Conservation (phyloP, 495 filamentous ascomycete genomes). For the Podospora bellae-mahoneyi region DNA sequence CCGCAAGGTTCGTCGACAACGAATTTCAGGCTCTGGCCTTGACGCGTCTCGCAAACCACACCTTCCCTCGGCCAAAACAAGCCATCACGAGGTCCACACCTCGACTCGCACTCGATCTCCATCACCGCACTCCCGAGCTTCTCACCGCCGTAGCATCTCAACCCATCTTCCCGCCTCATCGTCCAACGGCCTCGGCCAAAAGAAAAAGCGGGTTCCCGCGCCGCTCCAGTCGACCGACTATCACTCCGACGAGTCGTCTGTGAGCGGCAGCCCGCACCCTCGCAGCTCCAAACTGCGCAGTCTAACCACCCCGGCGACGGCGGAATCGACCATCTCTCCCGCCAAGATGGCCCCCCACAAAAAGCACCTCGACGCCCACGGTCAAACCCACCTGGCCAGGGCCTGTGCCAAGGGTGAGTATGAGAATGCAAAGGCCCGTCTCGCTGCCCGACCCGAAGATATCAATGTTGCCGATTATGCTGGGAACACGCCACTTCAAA, state of each 20-base stretch:
- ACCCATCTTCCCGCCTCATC: constrained; percentile 53
- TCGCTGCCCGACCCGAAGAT: constrained; percentile 76
- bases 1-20: constrained; percentile 48
- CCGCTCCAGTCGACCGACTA: constrained; percentile 62
- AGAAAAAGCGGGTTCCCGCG: constrained; percentile 54
- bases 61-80: constrained; percentile 25
- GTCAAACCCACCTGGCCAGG: constrained; percentile 77
- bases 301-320: constrained; percentile 55
- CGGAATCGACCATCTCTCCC: constrained; percentile 58
- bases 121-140: constrained; percentile 55
- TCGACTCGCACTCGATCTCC: constrained; percentile 55
- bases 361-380: constrained; percentile 80
- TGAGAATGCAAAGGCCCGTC: constrained; percentile 62
- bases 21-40: constrained; percentile 42
- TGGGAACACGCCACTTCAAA: constrained; percentile 89
- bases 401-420: constrained; percentile 76
- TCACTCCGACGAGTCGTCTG: constrained; percentile 70
- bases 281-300: constrained; percentile 63
- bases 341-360: constrained; percentile 67
- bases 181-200: constrained; percentile 51
- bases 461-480: constrained; percentile 88
- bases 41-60: constrained; percentile 35
- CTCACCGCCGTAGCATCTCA: constrained; percentile 61
- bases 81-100: constrained; percentile 36
- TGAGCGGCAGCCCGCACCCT: constrained; percentile 65